A percentile compares a stretch with the other conserved stretches of the same genome.
phyloP scores from a whole-genome alignment of 306 rosid genomes.

The Trifolium pratense region DNA sequence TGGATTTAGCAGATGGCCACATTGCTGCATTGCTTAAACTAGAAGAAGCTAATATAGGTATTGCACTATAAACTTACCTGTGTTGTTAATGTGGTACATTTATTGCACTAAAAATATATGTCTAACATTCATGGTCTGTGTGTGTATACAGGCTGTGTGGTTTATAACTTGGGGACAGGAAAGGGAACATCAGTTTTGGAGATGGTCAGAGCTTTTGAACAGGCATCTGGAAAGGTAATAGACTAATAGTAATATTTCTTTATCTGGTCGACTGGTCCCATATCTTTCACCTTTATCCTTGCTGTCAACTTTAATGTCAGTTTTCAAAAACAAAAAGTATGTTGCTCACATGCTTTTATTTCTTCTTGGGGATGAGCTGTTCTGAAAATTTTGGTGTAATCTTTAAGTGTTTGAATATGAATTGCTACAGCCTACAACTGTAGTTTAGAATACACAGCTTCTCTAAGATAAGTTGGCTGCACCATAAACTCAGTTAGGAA shows the following conservation, averaged over 20 bases:
- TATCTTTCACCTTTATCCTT: not conserved
- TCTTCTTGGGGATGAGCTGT: not conserved
- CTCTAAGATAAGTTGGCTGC: not conserved
- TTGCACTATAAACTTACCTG: conserved; percentile 3
- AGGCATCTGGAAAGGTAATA: conserved; percentile 88
- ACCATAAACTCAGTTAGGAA: not conserved
- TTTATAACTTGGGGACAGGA: conserved; percentile 96
- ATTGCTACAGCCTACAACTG: not conserved
- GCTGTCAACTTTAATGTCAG: not conserved
- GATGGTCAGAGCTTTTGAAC: conserved; percentile 92
- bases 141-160: conserved; percentile 76
- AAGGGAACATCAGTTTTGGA: conserved; percentile 96
- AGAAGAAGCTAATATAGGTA: conserved; percentile 72
- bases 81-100: not conserved
- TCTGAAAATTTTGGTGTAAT: not conserved
- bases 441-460: not conserved
- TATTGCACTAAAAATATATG: not conserved
- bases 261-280: not conserved
- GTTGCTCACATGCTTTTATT: not conserved
- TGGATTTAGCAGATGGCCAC: conserved; percentile 97
- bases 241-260: conserved; percentile 16
- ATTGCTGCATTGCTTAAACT: conserved; percentile 88
- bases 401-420: not conserved
- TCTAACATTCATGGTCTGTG: conserved; percentile 21
- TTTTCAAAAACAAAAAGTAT: not conserved